Evolutionary conservation across 2,329 filamentous ascomycete genomes (phyloP).

Genomic region (Pseudophaeomoniella oleicola): DNA sequence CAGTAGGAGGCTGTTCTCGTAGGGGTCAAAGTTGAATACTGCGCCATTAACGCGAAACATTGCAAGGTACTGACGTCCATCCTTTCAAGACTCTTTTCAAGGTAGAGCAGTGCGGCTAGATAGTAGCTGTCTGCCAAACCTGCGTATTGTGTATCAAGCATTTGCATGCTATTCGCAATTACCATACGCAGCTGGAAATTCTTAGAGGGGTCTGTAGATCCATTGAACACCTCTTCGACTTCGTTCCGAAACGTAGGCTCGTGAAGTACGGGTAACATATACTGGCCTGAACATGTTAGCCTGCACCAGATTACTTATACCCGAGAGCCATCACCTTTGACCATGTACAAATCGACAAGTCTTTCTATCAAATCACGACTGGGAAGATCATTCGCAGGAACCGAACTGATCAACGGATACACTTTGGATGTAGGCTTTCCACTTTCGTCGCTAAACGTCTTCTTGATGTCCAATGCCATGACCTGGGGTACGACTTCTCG

Average conservation of each 20-base stretch:
- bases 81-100: slow-evolving; percentile 70
- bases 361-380: slow-evolving; percentile 59
- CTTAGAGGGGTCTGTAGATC: slow-evolving; percentile 62
- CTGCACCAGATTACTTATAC: slow-evolving; percentile 1
- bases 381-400: slow-evolving; percentile 63
- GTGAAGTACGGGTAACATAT: slow-evolving; percentile 76
- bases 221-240: slow-evolving; percentile 66
- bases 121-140: slow-evolving; percentile 92
- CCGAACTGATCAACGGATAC: slow-evolving; percentile 78
- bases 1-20: slow-evolving; percentile 89
- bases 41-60: slow-evolving; percentile 72
- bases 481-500: slow-evolving; percentile 78
- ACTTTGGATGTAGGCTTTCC: slow-evolving; percentile 58
- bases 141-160: slow-evolving; percentile 77
- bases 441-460: slow-evolving; percentile 52
- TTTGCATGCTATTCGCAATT: slow-evolving; percentile 87
- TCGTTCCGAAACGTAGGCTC: slow-evolving; percentile 65
- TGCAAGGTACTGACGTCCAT: slow-evolving; percentile 86
- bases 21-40: slow-evolving; percentile 85
- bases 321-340: slow-evolving; percentile 48
- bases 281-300: slow-evolving; percentile 49
- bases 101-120: slow-evolving; percentile 68
- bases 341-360: slow-evolving; percentile 70
- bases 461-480: slow-evolving; percentile 50
- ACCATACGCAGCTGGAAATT: slow-evolving; percentile 86